Conservation (phyloP, 306 rosid species). For the Dalbergia cochinchinensis region DNA sequence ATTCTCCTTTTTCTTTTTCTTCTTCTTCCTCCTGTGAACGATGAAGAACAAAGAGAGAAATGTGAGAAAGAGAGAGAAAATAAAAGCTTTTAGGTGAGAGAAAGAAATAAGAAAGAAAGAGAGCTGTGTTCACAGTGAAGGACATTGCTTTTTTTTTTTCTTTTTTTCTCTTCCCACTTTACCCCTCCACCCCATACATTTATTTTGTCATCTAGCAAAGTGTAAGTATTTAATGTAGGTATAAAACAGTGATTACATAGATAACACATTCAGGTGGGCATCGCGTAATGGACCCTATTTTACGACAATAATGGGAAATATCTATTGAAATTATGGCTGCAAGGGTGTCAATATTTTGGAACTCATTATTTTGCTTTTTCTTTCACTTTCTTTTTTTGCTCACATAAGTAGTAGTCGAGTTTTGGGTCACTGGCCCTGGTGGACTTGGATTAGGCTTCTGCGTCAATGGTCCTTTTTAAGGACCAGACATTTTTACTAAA, state of each 20-base stretch:
- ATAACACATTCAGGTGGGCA: background rate
- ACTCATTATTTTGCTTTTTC: background rate
- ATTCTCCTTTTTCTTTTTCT: too few relatives aligned
- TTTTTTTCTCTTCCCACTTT: too few relatives aligned
- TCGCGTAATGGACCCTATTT: background rate
- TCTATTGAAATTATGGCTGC: background rate
- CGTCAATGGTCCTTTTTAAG: conserved; percentile 1
- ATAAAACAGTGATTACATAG: background rate
- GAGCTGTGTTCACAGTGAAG: too few relatives aligned
- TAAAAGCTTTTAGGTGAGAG: too few relatives aligned
- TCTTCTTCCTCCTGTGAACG: too few relatives aligned
- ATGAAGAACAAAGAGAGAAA: too few relatives aligned
- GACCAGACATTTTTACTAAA: background rate
- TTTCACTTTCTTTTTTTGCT: background rate
- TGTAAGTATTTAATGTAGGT: too few relatives aligned
- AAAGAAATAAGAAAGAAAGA: too few relatives aligned
- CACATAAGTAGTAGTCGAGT: background rate
- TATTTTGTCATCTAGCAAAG: too few relatives aligned
- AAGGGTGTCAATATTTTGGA: background rate
- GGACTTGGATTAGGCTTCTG: conserved; percentile 2
- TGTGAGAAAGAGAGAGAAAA: too few relatives aligned
- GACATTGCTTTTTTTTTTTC: too few relatives aligned
- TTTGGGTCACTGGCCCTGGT: conserved; percentile 6
- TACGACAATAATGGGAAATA: background rate
- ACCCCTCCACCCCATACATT: too few relatives aligned